phyloP scores from a whole-genome alignment of 148 eudicot species.

The Talinum fruticosum region DNA sequence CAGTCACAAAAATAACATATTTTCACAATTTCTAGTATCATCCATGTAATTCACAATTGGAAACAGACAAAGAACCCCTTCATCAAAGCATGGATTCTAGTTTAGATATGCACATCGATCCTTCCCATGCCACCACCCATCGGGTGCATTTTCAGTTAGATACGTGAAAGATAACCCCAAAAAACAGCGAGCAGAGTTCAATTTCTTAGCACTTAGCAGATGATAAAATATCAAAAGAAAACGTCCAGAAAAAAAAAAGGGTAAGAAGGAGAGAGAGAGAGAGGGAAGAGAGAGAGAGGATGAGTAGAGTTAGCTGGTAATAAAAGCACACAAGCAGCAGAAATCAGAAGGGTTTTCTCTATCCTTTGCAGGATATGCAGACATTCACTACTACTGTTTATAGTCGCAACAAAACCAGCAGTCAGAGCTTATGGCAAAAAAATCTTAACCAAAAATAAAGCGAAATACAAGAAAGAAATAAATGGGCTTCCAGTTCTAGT shows the following conservation, averaged over 20 bases:
- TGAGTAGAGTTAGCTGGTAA: neutral
- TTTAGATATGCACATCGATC: too few species aligned
- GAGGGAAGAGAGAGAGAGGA: too few species aligned
- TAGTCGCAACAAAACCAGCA: slow-evolving; percentile 5
- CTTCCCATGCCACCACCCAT: too few species aligned
- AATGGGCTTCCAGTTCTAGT: neutral
- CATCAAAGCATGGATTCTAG: too few species aligned
- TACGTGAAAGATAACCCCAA: neutral
- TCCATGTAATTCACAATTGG: neutral
- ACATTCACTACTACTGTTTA: slow-evolving; percentile 8
- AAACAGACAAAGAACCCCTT: neutral
- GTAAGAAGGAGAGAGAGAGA: neutral
- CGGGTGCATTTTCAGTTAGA: neutral
- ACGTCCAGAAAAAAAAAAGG: neutral
- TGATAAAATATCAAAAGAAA: neutral
- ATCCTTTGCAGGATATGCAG: neutral
- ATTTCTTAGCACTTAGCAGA: neutral
- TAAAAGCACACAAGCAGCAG: neutral
- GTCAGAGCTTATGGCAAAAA: neutral
- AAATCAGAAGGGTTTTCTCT: neutral
- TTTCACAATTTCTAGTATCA: neutral
- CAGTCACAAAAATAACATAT: neutral
- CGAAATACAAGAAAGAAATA: neutral
- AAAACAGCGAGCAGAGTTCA: neutral
- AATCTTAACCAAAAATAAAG: neutral